Percentiles rank a stretch among this genome's conserved stretches.
These are phyloP conservation scores for Kodamaea plutei DNA, from an alignment of 1,139 yeast genomes.

Conservation along the genomic window DNA sequence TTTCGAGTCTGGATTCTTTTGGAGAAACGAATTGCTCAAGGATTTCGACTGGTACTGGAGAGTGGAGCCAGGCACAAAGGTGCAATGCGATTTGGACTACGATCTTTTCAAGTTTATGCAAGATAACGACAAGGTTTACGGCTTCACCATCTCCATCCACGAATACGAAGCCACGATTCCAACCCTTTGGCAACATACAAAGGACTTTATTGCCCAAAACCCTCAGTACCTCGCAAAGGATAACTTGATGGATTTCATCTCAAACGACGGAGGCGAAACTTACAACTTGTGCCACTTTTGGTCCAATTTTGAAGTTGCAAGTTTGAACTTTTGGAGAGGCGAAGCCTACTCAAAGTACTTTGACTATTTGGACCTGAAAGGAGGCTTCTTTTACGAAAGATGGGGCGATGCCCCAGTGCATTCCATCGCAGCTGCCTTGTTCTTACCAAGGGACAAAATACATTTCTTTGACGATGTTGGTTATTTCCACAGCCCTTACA, in stretches of 20 bases:
- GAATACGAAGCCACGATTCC: constrained; percentile 58
- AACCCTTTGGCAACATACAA: constrained; percentile 55
- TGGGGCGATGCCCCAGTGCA: constrained; percentile 98
- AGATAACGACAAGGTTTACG: constrained; percentile 56
- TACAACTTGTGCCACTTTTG: constrained; percentile 88
- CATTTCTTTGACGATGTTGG: constrained; percentile 84
- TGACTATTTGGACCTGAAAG: constrained; percentile 65
- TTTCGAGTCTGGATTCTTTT: constrained; percentile 73
- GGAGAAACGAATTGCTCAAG: constrained; percentile 64
- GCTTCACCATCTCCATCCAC: constrained; percentile 62
- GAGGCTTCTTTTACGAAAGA: constrained; percentile 89
- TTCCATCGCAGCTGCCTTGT: constrained; percentile 74
- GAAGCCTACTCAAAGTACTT: constrained; percentile 66
- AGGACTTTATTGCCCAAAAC: constrained; percentile 41
- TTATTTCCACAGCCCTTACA: constrained; percentile 66
- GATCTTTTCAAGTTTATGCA: constrained; percentile 64
- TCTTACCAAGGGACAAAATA: constrained; percentile 59
- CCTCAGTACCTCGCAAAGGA: constrained; percentile 45
- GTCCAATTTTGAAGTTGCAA: constrained; percentile 88
- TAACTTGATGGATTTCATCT: constrained; percentile 49
- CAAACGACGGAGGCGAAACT: constrained; percentile 56
- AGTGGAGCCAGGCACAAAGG: constrained; percentile 63
- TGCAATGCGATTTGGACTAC: constrained; percentile 60
- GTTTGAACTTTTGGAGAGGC: constrained; percentile 71
- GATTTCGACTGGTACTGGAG: constrained; percentile 88